phyloP scores from a whole-genome alignment of 139 green algal species.

The Eudorina sp. region DNA sequence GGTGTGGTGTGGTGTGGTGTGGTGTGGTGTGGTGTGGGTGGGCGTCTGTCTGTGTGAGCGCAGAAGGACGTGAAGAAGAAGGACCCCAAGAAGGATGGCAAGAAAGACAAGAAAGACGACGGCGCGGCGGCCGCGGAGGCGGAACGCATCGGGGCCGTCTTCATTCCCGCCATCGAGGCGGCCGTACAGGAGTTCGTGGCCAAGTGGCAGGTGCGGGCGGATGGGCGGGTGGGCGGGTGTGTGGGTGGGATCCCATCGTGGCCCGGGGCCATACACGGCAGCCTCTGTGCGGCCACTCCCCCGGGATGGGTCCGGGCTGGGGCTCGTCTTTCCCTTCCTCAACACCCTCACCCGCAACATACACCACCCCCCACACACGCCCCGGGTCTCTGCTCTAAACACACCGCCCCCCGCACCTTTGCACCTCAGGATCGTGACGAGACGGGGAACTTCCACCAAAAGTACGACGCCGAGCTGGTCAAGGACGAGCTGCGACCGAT shows the following conservation, averaged over 20 bases:
- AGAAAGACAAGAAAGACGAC: conserved; percentile 52
- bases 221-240: no score
- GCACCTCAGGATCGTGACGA: conserved; percentile 70
- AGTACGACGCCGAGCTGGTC: conserved; percentile 80
- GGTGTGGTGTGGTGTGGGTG: no score
- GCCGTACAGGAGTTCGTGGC: conserved; percentile 82
- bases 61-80: conserved; percentile 45
- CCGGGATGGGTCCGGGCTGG: no score
- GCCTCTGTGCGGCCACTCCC: no score
- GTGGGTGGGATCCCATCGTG: no score
- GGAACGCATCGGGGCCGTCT: conserved; percentile 70
- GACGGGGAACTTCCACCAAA: conserved; percentile 81
- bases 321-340: no score
- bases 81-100: conserved; percentile 42
- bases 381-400: no score
- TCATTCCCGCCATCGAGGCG: conserved; percentile 79
- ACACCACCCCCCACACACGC: no score
- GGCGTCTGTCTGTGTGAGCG: no score
- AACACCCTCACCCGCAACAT: no score
- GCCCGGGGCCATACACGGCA: not conserved
- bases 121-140: conserved; percentile 41
- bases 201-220: conserved; percentile 77
- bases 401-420: not conserved
- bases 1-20: no score
- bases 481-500: conserved; percentile 89